Conservation (phyloP, 2,329 filamentous ascomycete species). For the Hypomyces rosellus region DNA sequence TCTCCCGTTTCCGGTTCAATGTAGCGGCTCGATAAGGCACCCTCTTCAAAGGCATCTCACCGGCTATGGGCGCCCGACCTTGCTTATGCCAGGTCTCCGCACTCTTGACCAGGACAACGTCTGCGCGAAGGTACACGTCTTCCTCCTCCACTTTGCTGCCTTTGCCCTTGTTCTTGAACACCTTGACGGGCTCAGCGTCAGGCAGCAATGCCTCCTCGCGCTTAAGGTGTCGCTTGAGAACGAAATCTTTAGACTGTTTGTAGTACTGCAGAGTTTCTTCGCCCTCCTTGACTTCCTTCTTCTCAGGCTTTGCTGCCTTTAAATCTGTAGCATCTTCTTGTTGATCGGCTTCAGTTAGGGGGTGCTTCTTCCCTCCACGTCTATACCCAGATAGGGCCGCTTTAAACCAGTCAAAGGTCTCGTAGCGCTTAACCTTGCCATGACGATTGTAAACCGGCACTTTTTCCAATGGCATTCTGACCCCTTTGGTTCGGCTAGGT, state of each 20-base stretch:
- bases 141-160: constrained; percentile 67
- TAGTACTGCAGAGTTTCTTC: constrained; percentile 83
- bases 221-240: constrained; percentile 78
- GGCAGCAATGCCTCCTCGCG: constrained; percentile 82
- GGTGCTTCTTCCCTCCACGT: constrained; percentile 40
- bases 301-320: constrained; percentile 63
- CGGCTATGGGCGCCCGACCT: constrained; percentile 66
- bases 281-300: constrained; percentile 66
- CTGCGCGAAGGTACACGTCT: constrained; percentile 70
- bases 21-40: constrained; percentile 92
- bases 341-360: constrained; percentile 66
- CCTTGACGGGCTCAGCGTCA: constrained; percentile 61
- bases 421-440: constrained; percentile 70
- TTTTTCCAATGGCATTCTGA: constrained; percentile 71
- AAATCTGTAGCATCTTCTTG: constrained; percentile 74
- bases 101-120: constrained; percentile 81
- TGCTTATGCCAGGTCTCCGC: constrained; percentile 98
- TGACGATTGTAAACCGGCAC: constrained; percentile 70
- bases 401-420: constrained; percentile 85
- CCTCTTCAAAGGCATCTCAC: constrained; percentile 71
- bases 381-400: constrained; percentile 68
- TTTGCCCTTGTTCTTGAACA: constrained; percentile 70
- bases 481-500: constrained; percentile 85
- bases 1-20: constrained; percentile 75
- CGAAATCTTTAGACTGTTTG: constrained; percentile 78